Percentiles rank a stretch among this genome's conserved stretches.
Evolutionary conservation across 176 grass and related monocot genomes (phyloP).

Genomic region (Hyparrhenia diplandra): DNA sequence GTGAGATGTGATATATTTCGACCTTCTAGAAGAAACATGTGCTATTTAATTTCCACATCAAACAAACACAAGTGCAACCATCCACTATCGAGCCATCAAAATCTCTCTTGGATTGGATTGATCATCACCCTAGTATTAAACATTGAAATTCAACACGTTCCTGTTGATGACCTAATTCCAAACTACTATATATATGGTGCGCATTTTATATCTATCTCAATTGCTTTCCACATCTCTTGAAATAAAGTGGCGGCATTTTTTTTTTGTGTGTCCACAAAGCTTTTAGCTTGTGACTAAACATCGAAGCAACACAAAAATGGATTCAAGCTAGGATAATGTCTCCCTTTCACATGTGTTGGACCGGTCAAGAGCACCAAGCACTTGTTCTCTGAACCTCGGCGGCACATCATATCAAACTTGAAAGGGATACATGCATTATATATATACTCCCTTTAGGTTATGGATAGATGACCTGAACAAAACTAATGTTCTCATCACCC

Average conservation of each 20-base stretch:
- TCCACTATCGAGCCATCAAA: neutral
- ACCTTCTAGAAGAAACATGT: conserved; percentile 23
- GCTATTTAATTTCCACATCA: neutral
- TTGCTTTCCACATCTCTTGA: neutral
- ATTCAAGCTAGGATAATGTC: neutral
- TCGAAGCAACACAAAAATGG: conserved; percentile 14
- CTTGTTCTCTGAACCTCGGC: conserved; percentile 20
- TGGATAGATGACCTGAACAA: conserved; percentile 7
- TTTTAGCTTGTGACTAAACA: neutral
- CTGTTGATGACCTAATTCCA: conserved; percentile 8
- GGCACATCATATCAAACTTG: neutral
- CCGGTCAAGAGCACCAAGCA: conserved; percentile 8
- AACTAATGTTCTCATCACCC: neutral
- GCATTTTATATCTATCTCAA: neutral
- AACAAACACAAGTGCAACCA: conserved; percentile 15
- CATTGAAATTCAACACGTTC: conserved; percentile 20
- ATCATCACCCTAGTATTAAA: conserved; percentile 1
- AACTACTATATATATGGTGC: neutral
- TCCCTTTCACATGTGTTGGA: conserved; percentile 33
- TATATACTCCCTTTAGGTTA: neutral
- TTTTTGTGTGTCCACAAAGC: neutral
- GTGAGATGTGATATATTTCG: neutral
- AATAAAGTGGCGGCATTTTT: neutral
- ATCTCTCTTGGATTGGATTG: conserved; percentile 12
- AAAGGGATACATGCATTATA: conserved; percentile 9